Evolutionary conservation across 2,329 filamentous ascomycete species (phyloP), one percentile per base, ranked within the genome.

Genomic region (Hypocrella siamensis): DNA sequence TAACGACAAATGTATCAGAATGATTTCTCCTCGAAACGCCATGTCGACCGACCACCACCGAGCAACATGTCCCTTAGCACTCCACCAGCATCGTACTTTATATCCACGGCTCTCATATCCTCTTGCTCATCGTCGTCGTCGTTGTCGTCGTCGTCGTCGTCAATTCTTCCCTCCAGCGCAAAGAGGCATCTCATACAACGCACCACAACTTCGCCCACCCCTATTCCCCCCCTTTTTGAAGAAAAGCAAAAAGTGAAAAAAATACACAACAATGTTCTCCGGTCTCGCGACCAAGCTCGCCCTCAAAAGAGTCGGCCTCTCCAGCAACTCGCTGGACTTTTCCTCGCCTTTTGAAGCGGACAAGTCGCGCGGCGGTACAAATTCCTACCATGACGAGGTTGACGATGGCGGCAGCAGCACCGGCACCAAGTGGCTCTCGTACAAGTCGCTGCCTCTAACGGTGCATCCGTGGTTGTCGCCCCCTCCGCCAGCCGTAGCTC

Each of bases 391-490:
- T 5, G 8, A 19, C 15, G 3, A 9, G 37, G 39, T 51, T 14
- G 44, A 44, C 12, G 45, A 48, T 18, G 16, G 8, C 14, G 2
- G 14, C 27, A 28, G 27, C 27, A 9, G 42, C 6, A 44, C 49
- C 43, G 17, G 27, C 27, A 9, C 42, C 6, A 44, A 49, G 43
- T 69, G 65, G 65, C 61, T 67, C 56, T 58, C 53, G 19, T 53
- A 61, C 39, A 63, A 60, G 42, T 58, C 55, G 14, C 55, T 68
- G 10, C 65, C 65, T 15, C 51, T 70, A 31, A 63, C 61, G 3
- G 64, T 65, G 8, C 64, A 67, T 43, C 60, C 65, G 3, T 70
- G 65, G 65, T 52, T 70, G 24, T 57, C 57, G 14, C 65, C 65
- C 7, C 45, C 54, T n/a, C 65, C 65, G 26, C 60, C 65, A 4